phyloP scores from a whole-genome alignment of 352 stramenopile genomes.

The Phytopythium helicoides region DNA sequence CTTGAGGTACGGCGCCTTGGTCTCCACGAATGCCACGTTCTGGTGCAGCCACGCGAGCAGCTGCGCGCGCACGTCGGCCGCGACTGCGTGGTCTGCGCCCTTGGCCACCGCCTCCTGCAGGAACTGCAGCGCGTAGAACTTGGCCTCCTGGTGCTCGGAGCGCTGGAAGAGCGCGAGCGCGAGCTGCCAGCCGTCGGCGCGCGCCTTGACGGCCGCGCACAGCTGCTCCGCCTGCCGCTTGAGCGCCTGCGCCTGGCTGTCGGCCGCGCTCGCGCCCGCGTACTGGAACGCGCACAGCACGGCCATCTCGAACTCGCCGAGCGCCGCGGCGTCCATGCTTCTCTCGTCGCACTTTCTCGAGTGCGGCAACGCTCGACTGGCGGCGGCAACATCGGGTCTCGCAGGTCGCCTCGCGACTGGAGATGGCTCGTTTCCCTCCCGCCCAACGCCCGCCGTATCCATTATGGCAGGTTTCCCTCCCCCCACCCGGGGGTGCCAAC shows the following conservation, averaged over 20 bases:
- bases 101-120: constrained; percentile 57
- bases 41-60: constrained; percentile 63
- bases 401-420: no score
- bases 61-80: constrained; percentile 46
- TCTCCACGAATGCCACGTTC: constrained; percentile 60
- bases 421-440: no score
- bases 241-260: constrained; percentile 52
- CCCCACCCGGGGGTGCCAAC: no score
- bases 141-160: constrained; percentile 69
- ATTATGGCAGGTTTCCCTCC: no score
- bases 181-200: constrained; percentile 43
- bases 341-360: not conserved
- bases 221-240: constrained; percentile 75
- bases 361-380: not conserved
- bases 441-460: no score
- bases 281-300: constrained; percentile 84
- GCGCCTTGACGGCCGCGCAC: constrained; percentile 56
- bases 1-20: constrained; percentile 74
- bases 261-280: constrained; percentile 40
- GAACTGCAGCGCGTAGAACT: constrained; percentile 82
- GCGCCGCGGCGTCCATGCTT: constrained; percentile 2
- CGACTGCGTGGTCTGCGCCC: constrained; percentile 40
- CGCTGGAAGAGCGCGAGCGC: constrained; percentile 70
- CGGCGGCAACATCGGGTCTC: no score
- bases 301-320: constrained; percentile 69